Evolutionary conservation across 2,329 filamentous ascomycete species (phyloP).

Genomic region (Aspergillus intermedius): DNA sequence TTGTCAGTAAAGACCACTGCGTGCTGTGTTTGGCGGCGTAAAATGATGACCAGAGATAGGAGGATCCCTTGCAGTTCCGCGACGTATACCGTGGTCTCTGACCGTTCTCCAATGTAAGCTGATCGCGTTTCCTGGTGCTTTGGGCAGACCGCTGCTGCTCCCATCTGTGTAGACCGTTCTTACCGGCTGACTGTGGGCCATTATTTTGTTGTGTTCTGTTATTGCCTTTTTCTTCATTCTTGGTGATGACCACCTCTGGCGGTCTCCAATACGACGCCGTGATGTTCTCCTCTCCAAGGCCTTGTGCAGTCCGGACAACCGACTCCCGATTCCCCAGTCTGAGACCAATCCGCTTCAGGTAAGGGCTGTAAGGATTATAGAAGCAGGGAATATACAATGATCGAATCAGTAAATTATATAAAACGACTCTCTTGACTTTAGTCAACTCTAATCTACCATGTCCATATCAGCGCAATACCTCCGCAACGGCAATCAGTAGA

Average conservation of each 20-base stretch:
- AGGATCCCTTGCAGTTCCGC: not conserved
- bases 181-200: conserved; percentile 11
- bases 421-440: no score
- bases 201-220: conserved; percentile 1
- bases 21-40: not conserved
- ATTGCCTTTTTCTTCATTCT: not conserved
- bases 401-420: no score
- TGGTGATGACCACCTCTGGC: not conserved
- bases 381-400: no score
- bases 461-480: no score
- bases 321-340: no score
- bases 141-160: not conserved
- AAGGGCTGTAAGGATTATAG: no score
- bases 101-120: not conserved
- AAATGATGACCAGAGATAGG: not conserved
- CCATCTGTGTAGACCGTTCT: not conserved
- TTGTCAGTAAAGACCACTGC: not conserved
- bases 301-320: no score
- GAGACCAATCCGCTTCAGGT: no score
- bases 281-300: no score
- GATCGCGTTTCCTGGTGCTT: not conserved
- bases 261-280: not conserved
- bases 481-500: no score
- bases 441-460: no score
- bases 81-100: not conserved